Evolutionary conservation across 164 flowering plant genomes (phyloP), one percentile per base, ranked within the genome.

Genomic region (Stephania cephalantha): DNA sequence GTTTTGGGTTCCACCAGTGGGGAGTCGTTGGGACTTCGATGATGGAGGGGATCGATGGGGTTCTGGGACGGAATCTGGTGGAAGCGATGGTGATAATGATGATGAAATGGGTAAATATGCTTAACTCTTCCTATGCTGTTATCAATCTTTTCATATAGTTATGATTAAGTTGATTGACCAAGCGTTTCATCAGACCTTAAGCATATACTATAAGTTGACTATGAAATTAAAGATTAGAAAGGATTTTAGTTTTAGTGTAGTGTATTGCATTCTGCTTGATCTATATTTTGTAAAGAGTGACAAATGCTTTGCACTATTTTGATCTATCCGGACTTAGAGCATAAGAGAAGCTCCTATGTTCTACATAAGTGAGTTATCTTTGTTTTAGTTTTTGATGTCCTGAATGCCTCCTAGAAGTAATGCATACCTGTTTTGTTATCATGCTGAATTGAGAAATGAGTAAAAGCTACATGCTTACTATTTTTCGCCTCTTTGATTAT

Each of bases 31-130:
- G 97, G 97, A 95, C 78, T 78, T 80, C 74, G 98, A 95, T 81
- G 90, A 89, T 81, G 95, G 97, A 52, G 85, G 84, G 55, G 95
- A 90, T 79, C 85, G 98, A 78, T 91, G 97, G 97, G 91, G 85
- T 74, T 90, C 93, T 63, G 90, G 31, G 78, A 80, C 86, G 20
- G 91, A 85, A 52, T 88, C 85, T 0, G 94, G n/a, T 46, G 88
- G 84, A 69, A 61, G 18, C 71, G 88, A 85, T 55, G 88, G 85
- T 58, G 85, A 68, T 30, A 70, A 78, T 58, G 85, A 68, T 29
- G 71, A 78, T 79, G 81, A 15, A 74, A 74, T 73, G 50, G 90
- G 86, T 86, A 66, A 78, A 64, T 25, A 53, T 72, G 71, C 50
- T 78, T 13, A 20, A 79, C 73, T 29, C 20, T 22, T 22, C 48